Evolutionary conservation across 768 basidiomycete genomes (phyloP).

Genomic region (Astraeus odoratus): DNA sequence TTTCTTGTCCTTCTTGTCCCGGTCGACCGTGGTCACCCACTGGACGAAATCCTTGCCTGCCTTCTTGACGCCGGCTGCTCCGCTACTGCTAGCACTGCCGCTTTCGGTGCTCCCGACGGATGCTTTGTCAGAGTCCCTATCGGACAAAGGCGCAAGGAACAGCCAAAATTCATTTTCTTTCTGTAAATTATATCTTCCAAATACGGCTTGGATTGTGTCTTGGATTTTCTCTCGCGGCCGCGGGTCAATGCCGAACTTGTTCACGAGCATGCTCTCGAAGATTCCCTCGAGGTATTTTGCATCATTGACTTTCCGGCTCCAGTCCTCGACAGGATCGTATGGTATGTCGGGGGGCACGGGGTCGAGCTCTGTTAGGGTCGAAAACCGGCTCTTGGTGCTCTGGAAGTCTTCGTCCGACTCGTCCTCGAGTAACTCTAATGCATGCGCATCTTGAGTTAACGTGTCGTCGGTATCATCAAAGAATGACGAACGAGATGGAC

Average conservation of each 20-base stretch:
- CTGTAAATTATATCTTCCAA: conserved; percentile 40
- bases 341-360: conserved; percentile 12
- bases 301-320: conserved; percentile 33
- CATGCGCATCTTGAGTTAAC: conserved; percentile 8
- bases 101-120: conserved; percentile 21
- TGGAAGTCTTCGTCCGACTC: conserved; percentile 22
- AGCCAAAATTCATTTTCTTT: conserved; percentile 46
- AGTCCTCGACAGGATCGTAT: conserved; percentile 28
- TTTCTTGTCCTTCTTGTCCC: conserved; percentile 26
- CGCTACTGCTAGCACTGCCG: conserved; percentile 3
- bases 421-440: conserved; percentile 8
- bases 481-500: conserved; percentile 8
- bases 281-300: conserved; percentile 47
- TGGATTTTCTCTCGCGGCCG: conserved; percentile 46
- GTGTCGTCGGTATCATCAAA: conserved; percentile 17
- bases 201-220: conserved; percentile 38
- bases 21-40: conserved; percentile 31
- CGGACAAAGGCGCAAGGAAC: conserved; percentile 45
- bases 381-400: conserved; percentile 26
- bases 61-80: conserved; percentile 25
- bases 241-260: conserved; percentile 45
- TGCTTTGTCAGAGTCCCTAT: conserved; percentile 14
- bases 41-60: conserved; percentile 27
- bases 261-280: conserved; percentile 53
- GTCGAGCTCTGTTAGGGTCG: conserved; percentile 15